A percentile compares a stretch with the other conserved stretches of the same genome.
Conservation (phyloP, 2,329 filamentous ascomycete species). For the Endocalyx cinctus region DNA sequence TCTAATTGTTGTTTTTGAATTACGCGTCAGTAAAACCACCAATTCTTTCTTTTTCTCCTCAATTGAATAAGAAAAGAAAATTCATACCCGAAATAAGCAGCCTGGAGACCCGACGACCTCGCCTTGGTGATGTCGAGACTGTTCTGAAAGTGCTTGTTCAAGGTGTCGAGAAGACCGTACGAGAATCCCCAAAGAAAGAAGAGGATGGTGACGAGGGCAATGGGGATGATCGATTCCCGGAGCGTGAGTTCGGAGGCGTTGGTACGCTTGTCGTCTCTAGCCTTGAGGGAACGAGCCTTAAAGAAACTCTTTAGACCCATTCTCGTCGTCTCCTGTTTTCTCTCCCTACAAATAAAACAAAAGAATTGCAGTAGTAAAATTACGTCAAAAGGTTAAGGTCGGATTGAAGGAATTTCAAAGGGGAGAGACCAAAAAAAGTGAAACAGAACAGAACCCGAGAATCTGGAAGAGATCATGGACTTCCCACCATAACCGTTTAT, state of each 20-base stretch:
- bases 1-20: constrained; percentile 25
- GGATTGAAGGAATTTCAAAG: no score
- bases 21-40: no score
- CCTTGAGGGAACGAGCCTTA: constrained; percentile 35
- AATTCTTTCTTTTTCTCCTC: no score
- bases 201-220: constrained; percentile 60
- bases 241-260: constrained; percentile 59
- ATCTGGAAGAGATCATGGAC: no score
- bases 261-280: constrained; percentile 41
- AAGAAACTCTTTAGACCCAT: constrained; percentile 44
- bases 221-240: constrained; percentile 61
- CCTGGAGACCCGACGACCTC: constrained; percentile 58
- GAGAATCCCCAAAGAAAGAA: constrained; percentile 61
- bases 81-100: constrained; percentile 59
- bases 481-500: no score
- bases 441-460: no score
- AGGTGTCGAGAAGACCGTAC: constrained; percentile 52
- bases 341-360: no score
- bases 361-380: no score
- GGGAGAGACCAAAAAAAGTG: no score
- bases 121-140: constrained; percentile 49
- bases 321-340: no score
- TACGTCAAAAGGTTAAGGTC: no score
- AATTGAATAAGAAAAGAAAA: not conserved
- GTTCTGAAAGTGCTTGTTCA: constrained; percentile 50